Conservation (phyloP, 2,329 filamentous ascomycete species). For the Exophiala phaeomuriformis region DNA sequence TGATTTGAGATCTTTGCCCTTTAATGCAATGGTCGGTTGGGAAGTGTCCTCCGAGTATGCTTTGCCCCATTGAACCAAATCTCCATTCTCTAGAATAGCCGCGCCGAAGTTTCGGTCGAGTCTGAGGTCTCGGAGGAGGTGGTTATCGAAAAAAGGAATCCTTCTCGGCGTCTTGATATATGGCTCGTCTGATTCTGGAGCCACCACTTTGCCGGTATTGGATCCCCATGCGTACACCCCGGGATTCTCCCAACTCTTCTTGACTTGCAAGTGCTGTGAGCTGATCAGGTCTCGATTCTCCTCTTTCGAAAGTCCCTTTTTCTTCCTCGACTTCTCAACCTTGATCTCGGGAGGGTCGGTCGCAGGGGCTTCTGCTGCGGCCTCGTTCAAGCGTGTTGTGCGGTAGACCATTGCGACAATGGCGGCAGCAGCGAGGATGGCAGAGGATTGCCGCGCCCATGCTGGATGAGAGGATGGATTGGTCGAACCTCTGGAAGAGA, state of each 20-base stretch:
- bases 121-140: slow-evolving; percentile 79
- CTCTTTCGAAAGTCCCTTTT: slow-evolving; percentile 52
- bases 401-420: slow-evolving; percentile 36
- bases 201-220: slow-evolving; percentile 76
- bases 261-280: slow-evolving; percentile 81
- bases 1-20: slow-evolving; percentile 71
- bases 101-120: slow-evolving; percentile 74
- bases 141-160: slow-evolving; percentile 74
- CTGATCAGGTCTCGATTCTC: slow-evolving; percentile 70
- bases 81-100: slow-evolving; percentile 78
- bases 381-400: slow-evolving; percentile 31
- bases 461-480: slow-evolving; percentile 4
- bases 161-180: slow-evolving; percentile 73
- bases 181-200: slow-evolving; percentile 69
- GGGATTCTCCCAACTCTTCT: slow-evolving; percentile 70
- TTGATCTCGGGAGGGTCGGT: slow-evolving; percentile 48
- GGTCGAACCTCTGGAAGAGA: slow-evolving; percentile 4
- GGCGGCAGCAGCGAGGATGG: slow-evolving; percentile 37
- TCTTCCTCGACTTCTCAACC: slow-evolving; percentile 61
- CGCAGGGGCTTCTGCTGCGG: slow-evolving; percentile 44
- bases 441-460: slow-evolving; percentile 28
- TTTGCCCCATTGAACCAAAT: slow-evolving; percentile 85
- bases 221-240: slow-evolving; percentile 93
- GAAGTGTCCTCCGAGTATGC: slow-evolving; percentile 61
- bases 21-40: slow-evolving; percentile 63